Conservation (phyloP, 1,284 basidiomycete species). For the Leccinum subatratum region DNA sequence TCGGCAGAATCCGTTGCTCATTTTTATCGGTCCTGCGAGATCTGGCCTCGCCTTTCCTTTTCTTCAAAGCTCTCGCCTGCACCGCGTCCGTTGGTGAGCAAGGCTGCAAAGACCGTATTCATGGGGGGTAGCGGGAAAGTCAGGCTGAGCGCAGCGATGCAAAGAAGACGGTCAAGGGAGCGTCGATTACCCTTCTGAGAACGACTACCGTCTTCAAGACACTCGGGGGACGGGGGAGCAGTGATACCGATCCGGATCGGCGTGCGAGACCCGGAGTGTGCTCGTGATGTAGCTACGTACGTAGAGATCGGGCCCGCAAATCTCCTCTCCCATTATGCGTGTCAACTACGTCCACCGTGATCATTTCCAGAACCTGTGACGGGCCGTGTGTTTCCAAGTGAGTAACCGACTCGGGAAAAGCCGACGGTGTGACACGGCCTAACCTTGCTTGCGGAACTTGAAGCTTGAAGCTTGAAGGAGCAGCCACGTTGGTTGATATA, state of each 20-base stretch:
- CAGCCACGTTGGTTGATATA: no score
- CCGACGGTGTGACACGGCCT: no score
- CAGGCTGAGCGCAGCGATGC: constrained; percentile 68
- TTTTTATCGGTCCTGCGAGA: constrained; percentile 82
- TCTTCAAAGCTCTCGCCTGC: constrained; percentile 60
- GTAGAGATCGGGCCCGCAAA: no score
- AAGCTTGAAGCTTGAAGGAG: no score
- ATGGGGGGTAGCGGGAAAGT: constrained; percentile 66
- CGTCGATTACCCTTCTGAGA: constrained; percentile 68
- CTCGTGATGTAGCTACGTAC: no score
- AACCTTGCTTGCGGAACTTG: no score
- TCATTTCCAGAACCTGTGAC: no score
- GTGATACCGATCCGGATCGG: constrained; percentile 44
- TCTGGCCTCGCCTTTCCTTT: constrained; percentile 80
- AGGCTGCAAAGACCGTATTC: constrained; percentile 56
- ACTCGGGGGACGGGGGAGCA: constrained; percentile 34
- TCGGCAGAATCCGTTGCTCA: constrained; percentile 78
- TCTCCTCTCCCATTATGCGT: no score
- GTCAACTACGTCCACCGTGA: no score
- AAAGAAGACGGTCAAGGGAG: constrained; percentile 65
- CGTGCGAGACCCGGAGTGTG: constrained; percentile 58
- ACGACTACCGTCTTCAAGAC: constrained; percentile 68
- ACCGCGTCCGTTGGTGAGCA: constrained; percentile 58
- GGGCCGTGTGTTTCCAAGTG: no score
- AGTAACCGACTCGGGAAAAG: no score